A percentile compares a stretch with the other conserved stretches of the same genome.
These are phyloP conservation scores for Rhizopogon roseolus DNA, from an alignment of 768 basidiomycete species.

Conservation along the genomic window DNA sequence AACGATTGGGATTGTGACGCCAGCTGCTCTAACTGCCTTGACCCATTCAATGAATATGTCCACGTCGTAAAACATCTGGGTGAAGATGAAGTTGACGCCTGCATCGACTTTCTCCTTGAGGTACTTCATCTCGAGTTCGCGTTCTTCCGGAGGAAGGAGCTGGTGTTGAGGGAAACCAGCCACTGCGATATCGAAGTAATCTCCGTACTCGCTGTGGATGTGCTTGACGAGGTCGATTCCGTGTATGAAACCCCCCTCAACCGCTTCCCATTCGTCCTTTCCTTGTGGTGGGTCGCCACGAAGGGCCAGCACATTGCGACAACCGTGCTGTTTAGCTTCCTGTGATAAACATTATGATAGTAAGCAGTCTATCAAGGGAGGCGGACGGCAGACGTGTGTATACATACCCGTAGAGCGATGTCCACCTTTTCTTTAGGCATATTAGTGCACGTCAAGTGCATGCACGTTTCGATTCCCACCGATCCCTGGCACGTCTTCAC, in stretches of 20 bases:
- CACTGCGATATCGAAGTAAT: constrained; percentile 95
- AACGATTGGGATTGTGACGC: constrained; percentile 85
- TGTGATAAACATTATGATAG: constrained; percentile 24
- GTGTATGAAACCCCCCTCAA: constrained; percentile 85
- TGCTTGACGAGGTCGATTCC: constrained; percentile 90
- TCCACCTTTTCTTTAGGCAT: constrained; percentile 98
- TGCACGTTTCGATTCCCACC: constrained; percentile 94
- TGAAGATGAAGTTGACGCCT: constrained; percentile 92
- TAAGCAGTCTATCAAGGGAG: constrained; percentile 3
- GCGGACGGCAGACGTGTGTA: constrained; percentile 1
- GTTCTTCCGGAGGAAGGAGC: constrained; percentile 66
- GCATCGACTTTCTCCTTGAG: constrained; percentile 91
- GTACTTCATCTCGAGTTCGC: constrained; percentile 73
- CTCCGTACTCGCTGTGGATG: constrained; percentile 76
- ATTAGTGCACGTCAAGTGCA: constrained; percentile 98
- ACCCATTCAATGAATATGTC: constrained; percentile 93
- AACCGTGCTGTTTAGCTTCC: constrained; percentile 88
- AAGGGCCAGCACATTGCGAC: constrained; percentile 89
- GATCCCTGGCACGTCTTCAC: constrained; percentile 91
- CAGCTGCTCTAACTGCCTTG: constrained; percentile 71
- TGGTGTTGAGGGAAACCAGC: constrained; percentile 89
- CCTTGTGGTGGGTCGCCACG: constrained; percentile 91
- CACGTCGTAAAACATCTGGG: constrained; percentile 97
- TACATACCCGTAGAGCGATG: constrained; percentile 75
- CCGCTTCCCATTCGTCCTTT: constrained; percentile 87